Percentiles rank a stretch among this genome's conserved stretches.
Conservation (phyloP, 78 protist species). For the Dictyostelium purpureum region DNA sequence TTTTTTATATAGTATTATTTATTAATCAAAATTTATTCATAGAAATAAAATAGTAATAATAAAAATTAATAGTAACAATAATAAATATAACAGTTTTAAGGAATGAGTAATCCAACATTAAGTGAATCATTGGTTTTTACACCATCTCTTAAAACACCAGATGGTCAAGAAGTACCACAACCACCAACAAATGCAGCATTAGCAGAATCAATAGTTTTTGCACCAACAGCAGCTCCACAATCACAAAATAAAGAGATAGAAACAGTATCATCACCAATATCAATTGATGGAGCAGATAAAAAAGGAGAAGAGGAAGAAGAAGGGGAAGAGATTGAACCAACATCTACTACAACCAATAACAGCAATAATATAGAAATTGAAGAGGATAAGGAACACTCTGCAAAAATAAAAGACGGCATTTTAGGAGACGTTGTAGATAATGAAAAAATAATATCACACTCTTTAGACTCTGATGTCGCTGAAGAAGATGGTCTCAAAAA, state of each 20-base stretch:
- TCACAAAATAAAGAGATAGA: not conserved
- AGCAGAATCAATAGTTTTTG: not conserved
- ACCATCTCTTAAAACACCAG: not conserved
- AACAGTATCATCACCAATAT: not conserved
- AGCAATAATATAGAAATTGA: constrained; percentile 8
- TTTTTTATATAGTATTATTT: too few relatives aligned
- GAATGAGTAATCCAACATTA: constrained; percentile 7
- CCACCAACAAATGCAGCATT: constrained; percentile 6
- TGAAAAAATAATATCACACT: constrained; percentile 19
- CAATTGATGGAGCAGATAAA: constrained; percentile 22
- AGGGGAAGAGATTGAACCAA: not conserved
- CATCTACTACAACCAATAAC: not conserved
- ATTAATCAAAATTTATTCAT: too few relatives aligned
- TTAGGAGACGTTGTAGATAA: constrained; percentile 59
- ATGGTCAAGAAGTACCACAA: not conserved
- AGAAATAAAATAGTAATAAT: too few relatives aligned
- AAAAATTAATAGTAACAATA: too few relatives aligned
- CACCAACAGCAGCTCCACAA: not conserved
- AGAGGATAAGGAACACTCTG: not conserved
- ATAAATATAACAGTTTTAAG: too few relatives aligned
- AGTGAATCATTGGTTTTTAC: constrained; percentile 16
- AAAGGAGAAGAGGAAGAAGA: constrained; percentile 8
- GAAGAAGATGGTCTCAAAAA: not conserved
- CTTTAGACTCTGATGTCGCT: constrained; percentile 23
- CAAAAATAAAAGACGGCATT: constrained; percentile 46